These are phyloP conservation scores for Paraglomus occultum DNA, from an alignment of 192 early-diverging fungal species.

Conservation along the genomic window DNA sequence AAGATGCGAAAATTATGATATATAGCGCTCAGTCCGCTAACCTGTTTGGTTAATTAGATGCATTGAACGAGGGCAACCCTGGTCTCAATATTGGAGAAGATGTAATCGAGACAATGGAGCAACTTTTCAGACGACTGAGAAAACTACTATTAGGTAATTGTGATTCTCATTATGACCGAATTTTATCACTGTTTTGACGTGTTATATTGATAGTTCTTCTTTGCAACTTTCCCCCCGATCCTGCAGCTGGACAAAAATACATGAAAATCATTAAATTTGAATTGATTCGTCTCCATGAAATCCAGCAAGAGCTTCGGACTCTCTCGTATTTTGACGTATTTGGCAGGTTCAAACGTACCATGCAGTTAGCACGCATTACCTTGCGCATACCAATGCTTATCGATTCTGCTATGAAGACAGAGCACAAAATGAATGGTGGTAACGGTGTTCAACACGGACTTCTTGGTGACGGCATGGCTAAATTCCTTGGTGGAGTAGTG, in stretches of 20 bases:
- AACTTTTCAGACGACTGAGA: slow-evolving; percentile 38
- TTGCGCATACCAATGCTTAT: slow-evolving; percentile 54
- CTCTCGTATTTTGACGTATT: slow-evolving; percentile 53
- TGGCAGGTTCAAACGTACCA: slow-evolving; percentile 48
- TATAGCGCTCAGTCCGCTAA: neutral
- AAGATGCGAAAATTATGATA: neutral
- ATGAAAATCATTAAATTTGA: slow-evolving; percentile 54
- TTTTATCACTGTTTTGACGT: neutral
- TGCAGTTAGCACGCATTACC: slow-evolving; percentile 49
- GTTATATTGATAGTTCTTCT: neutral
- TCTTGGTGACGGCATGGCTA: no score
- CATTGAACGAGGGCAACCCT: slow-evolving; percentile 43
- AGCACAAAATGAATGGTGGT: no score
- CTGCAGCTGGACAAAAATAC: slow-evolving; percentile 52
- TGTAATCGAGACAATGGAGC: slow-evolving; percentile 40
- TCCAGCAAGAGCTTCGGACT: slow-evolving; percentile 50
- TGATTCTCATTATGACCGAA: neutral
- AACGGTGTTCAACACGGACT: no score
- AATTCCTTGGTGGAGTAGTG: no score
- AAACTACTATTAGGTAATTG: slow-evolving; percentile 40
- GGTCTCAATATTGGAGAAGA: slow-evolving; percentile 39
- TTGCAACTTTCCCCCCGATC: neutral
- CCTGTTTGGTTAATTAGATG: slow-evolving; percentile 31
- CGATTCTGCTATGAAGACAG: slow-evolving; percentile 38
- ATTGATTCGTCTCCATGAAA: slow-evolving; percentile 50